Base-by-base conservation (phyloP, 2,329 filamentous ascomycete genomes). In the Aspergillus pseudotamarii region DNA sequence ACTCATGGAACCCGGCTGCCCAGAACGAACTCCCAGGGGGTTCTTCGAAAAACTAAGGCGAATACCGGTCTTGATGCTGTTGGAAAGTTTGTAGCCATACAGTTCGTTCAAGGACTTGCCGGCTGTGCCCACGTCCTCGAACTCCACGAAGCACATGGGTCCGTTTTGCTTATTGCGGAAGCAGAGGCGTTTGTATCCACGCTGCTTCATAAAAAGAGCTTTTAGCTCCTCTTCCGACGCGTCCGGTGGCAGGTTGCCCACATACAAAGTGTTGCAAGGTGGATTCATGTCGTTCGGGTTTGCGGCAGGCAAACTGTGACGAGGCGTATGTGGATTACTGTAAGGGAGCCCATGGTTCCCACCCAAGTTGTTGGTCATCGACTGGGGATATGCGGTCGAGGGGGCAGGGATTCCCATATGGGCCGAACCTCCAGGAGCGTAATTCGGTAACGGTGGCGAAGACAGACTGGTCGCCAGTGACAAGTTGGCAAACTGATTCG, bases 71-170 rank as follows among this genome's bases (percentile, higher is more conserved):
- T 97, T 97, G 73, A 93, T 87, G 72, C 93, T 97, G 79, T 97
- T 97, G 75, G 94, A 93, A 36, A 98, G 85, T 56, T 87, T 88
- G 57, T 91, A 88, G 0, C 95, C 95, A 72, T 98, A 97, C 1
- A 98, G 84, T 61, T 97, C 93, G 67, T 94, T 88, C 3, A 98
- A 84, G 1, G 94, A 91, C 78, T 95, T 96, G 48, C 94, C 97
- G 0, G 95, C 94, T 73, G 93, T 94, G 1, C 92, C 91, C 12
- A 96, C 86, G 72, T 97, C 94, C 73, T 98, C 94, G 71, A 98
- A 99, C 78, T 99, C 95, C 43, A 99, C 95, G 77, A 98, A 98
- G 76, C 95, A 98, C 94, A 98, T 98, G 2, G 94, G 94, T 0
- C 94, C 94, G 71, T 97, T 97, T 68, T 92, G 88, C 82, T 98